A percentile compares a stretch with the other conserved stretches of the same genome.
Conservation (phyloP, 495 filamentous ascomycete genomes). For the Talaromyces trachyspermus region DNA sequence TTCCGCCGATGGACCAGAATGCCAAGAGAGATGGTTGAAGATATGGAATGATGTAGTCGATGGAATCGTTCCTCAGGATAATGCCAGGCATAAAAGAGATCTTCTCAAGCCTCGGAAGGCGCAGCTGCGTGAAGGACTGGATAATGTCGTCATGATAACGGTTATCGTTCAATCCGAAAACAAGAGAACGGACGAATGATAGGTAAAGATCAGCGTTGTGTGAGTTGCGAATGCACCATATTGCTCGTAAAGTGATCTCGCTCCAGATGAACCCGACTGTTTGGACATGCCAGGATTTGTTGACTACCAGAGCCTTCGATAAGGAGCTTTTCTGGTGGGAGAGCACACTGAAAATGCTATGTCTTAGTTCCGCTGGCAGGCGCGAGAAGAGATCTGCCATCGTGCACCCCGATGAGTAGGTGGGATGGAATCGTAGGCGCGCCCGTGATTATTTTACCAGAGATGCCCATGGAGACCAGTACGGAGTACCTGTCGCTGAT, state of each 20-base stretch:
- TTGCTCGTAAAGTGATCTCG: neutral
- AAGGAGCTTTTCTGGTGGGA: too few relatives aligned
- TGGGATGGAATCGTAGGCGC: too few relatives aligned
- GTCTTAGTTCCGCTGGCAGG: neutral
- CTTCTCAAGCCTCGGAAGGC: neutral
- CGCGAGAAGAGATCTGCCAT: neutral
- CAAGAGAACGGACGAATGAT: neutral
- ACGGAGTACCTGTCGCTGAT: too few relatives aligned
- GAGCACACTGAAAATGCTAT: neutral
- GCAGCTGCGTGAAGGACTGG: neutral
- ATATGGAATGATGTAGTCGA: conserved; percentile 3
- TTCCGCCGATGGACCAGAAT: neutral
- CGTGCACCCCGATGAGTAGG: neutral
- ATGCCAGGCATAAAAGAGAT: conserved; percentile 1
- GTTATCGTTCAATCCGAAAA: neutral
- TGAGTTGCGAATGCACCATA: neutral
- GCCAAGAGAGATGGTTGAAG: neutral
- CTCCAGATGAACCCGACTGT: neutral
- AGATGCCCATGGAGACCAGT: too few relatives aligned
- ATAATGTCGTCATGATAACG: neutral
- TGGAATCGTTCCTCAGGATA: neutral
- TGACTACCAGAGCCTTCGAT: neutral
- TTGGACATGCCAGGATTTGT: neutral
- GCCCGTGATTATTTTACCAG: too few relatives aligned
- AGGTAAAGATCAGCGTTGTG: neutral